Evolutionary conservation across 1,139 yeast genomes (phyloP).

Genomic region (Williopsis jadinii): DNA sequence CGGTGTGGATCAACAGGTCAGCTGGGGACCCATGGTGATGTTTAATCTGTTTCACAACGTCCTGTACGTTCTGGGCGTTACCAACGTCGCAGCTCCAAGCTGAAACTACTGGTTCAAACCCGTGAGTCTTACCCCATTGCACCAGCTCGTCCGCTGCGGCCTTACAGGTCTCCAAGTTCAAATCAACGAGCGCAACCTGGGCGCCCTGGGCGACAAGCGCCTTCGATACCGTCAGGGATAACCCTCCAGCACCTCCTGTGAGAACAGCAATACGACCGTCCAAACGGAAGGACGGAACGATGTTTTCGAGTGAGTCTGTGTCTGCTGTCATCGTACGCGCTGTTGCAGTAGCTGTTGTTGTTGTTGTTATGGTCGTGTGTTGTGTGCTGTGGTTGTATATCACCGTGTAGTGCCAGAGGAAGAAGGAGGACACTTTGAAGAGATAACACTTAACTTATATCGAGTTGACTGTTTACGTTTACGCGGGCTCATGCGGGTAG

Average conservation of each 20-base stretch:
- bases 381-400: background rate
- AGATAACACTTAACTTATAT: background rate
- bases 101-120: slow-evolving; percentile 48
- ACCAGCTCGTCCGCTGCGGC: slow-evolving; percentile 54
- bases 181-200: slow-evolving; percentile 67
- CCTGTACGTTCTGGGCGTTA: slow-evolving; percentile 54
- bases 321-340: slow-evolving; percentile 12
- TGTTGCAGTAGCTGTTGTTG: too few species aligned
- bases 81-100: slow-evolving; percentile 78
- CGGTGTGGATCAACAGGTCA: slow-evolving; percentile 64
- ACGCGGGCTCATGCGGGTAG: background rate
- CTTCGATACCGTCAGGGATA: slow-evolving; percentile 57
- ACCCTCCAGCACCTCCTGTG: slow-evolving; percentile 83
- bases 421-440: background rate
- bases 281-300: slow-evolving; percentile 41
- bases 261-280: slow-evolving; percentile 68
- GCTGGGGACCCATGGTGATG: slow-evolving; percentile 53
- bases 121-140: slow-evolving; percentile 45
- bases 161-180: slow-evolving; percentile 50
- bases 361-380: background rate
- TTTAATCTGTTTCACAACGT: slow-evolving; percentile 40
- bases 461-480: too few species aligned
- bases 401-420: background rate
- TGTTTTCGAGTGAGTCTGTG: slow-evolving; percentile 15
- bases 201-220: slow-evolving; percentile 67